A percentile compares a stretch with the other conserved stretches of the same genome.
These are phyloP conservation scores for Paramyrothecium sp. DNA, from an alignment of 2,329 filamentous ascomycete species.

Conservation along the genomic window DNA sequence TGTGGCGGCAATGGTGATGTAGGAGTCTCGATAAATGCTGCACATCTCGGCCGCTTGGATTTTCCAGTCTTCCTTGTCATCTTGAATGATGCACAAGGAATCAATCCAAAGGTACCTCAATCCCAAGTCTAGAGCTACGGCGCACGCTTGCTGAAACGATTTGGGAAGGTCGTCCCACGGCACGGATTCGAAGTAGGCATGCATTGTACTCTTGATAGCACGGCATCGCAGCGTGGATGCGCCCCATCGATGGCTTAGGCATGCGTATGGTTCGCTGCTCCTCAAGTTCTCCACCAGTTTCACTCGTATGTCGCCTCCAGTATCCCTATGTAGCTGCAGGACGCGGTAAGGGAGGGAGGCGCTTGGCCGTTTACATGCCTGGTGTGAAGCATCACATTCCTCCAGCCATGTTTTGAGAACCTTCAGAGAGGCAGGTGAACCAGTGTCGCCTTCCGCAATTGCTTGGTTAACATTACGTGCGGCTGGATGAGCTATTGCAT, in stretches of 20 bases:
- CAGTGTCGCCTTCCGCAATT: not conserved
- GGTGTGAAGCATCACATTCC: not conserved
- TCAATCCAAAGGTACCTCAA: constrained; percentile 3
- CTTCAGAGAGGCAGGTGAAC: not conserved
- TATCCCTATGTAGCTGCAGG: not conserved
- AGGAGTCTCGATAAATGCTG: not conserved
- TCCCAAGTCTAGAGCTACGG: constrained; percentile 1
- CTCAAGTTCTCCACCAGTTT: constrained; percentile 4
- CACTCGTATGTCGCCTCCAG: not conserved
- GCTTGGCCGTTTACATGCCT: not conserved
- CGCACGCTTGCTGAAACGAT: constrained; percentile 3
- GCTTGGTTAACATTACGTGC: not conserved
- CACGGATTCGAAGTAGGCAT: not conserved
- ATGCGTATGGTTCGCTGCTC: constrained; percentile 6
- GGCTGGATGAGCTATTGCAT: not conserved
- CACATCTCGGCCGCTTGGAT: not conserved
- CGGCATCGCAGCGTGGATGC: constrained; percentile 5
- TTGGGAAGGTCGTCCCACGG: constrained; percentile 5
- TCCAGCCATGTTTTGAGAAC: not conserved
- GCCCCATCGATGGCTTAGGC: constrained; percentile 9
- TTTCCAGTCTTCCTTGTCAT: constrained; percentile 1
- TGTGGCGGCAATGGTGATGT: not conserved
- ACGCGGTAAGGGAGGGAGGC: constrained; percentile 4
- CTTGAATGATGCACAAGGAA: constrained; percentile 1
- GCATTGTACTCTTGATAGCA: not conserved